A percentile compares a stretch with the other conserved stretches of the same genome.
Evolutionary conservation across 495 filamentous ascomycete species (phyloP).

Genomic region (Hyaloscypha bicolor): DNA sequence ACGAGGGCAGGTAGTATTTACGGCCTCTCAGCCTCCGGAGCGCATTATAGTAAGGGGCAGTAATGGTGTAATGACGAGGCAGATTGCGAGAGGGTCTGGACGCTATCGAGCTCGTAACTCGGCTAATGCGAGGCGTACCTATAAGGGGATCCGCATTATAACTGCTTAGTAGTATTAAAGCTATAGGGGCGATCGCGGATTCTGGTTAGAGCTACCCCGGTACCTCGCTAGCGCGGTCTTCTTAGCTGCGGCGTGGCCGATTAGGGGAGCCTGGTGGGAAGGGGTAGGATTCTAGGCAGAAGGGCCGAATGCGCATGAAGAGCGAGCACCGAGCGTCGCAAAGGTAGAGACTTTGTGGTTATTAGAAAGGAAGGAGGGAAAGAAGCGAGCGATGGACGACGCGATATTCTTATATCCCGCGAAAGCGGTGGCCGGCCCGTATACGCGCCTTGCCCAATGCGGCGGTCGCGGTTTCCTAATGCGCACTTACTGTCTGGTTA

Average conservation of each 20-base stretch:
- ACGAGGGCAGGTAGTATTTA: background rate
- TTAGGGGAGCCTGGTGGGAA: too few relatives aligned
- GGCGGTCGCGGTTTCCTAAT: conserved; percentile 9
- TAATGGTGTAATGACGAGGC: conserved; percentile 19
- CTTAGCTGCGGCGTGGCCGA: conserved; percentile 7
- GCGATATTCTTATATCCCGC: background rate
- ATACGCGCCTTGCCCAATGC: too few relatives aligned
- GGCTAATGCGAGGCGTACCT: conserved; percentile 3
- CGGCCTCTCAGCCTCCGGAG: conserved; percentile 9
- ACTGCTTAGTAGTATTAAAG: conserved; percentile 22
- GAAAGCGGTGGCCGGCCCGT: too few relatives aligned
- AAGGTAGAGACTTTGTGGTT: background rate
- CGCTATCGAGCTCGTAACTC: background rate
- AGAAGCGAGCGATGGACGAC: conserved; percentile 9
- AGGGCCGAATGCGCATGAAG: conserved; percentile 12
- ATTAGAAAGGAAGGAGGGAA: background rate
- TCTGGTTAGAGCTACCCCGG: conserved; percentile 25
- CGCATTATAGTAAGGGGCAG: conserved; percentile 11
- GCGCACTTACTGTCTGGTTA: conserved; percentile 6
- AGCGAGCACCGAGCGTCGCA: conserved; percentile 15
- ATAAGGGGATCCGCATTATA: conserved; percentile 19
- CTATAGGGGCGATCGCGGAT: conserved; percentile 15
- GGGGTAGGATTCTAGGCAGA: too few relatives aligned
- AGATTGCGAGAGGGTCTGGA: conserved; percentile 26
- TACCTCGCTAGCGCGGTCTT: conserved; percentile 19